Evolutionary conservation across 306 rosid species (phyloP), one percentile per base, ranked within the genome.

Genomic region (Nissolia schottii): DNA sequence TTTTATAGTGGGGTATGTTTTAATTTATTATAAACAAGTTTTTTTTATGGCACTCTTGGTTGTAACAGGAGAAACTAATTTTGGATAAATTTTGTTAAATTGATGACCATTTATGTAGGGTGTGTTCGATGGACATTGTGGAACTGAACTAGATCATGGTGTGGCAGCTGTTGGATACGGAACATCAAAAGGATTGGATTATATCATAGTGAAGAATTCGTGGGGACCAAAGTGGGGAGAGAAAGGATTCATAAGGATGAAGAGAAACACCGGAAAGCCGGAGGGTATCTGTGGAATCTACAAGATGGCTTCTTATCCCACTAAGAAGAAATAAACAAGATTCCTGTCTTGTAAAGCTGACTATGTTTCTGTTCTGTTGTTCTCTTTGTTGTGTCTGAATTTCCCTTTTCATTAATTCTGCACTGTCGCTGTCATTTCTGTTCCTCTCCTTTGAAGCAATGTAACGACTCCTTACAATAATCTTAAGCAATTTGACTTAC

Each of bases 211-310:
- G 41, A 94, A 80, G 80, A 91, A 94, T 64, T 94, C 96, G 16
- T 91, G 97, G 93, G 99, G 97, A 12, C 46, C 88, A n/a, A 87
- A 85, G 70, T 91, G 99, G 97, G 97, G 99, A 68, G 97, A 94
- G 77, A 91, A 85, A 62, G 99, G 97, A 0, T 91, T 82, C 71
- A 85, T 91, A 34, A 83, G 95, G 68, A 86, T 94, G 93, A 88
- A 62, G 85, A 86, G 95, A 34, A 89, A 81, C 79, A 87, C 62
- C 0, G 95, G 90, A 50, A 91, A 94, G 27, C 70, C 95, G 0
- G 90, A 94, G 71, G 99, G 97, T 1, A 73, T 89, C 2, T 91
- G 99, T 23, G 97, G 97, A 45, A 78, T 95, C 68, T 67, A 91
- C 86, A 88, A 85, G 82, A 86, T 91, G 96, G 91, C 95, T 73